Base-by-base conservation (phyloP, 176 grass and related monocot species). In the Zizania latifolia region DNA sequence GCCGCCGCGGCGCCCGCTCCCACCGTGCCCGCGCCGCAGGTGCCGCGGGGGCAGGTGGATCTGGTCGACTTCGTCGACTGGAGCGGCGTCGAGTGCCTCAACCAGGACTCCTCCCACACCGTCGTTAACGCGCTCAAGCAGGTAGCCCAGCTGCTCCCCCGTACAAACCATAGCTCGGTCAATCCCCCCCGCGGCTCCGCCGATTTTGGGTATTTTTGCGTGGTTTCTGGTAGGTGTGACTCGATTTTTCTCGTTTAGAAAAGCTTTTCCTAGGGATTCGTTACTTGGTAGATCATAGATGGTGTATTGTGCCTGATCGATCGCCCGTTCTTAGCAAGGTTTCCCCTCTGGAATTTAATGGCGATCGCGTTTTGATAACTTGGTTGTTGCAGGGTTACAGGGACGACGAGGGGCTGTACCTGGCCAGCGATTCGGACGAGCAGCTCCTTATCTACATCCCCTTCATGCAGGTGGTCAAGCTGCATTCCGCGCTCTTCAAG, bases 11-110 rank as follows among this genome's bases (percentile, higher is more conserved):
- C 59, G 8, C 8, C 74, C 3, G 41, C 64, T 54, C 51, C 68
- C 23, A 11, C 72, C 45, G 61, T 46, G 50, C 59, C 72, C 13
- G 66, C 40, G 29, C 62, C 73, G 15, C 44, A 58, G 81, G 39
- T 76, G n/a, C 84, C 79, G 45, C 74, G 79, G 38, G 82, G 84
- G 23, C 76, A 99, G 96, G 96, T 94, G 78, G 96, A 99, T 90
- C 90, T 99, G 71, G 87, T 92, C 74, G 92, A 99, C 78, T 92
- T 99, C 71, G 84, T 99, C 68, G 96, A 99, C 62, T 99, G 96
- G 96, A 99, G 72, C 75, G 80, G 96, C 86, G 89, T 99, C 24
- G 96, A 99, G 69, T 99, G 96, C 80, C 96, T 99, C 79, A 99
- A 99, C 74, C 96, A 99, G 87, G 84, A 78, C 69, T 64, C 89